Evolutionary conservation across 768 basidiomycete genomes (phyloP).

Genomic region (Macrolepiota albuminosa): DNA sequence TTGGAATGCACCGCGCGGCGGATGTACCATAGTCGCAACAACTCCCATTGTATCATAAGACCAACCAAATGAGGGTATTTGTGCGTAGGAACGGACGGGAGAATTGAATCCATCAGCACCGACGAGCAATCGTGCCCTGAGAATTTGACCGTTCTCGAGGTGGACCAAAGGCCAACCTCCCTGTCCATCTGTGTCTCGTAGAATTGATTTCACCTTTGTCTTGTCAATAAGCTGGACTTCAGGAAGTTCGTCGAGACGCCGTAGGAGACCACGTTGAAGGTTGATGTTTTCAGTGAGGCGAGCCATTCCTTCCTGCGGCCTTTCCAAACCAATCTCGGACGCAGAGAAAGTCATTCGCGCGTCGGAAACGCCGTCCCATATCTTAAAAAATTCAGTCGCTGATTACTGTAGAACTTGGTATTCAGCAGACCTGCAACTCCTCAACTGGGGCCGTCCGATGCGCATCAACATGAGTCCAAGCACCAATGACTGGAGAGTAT

Average conservation of each 20-base stretch:
- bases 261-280: constrained; percentile 80
- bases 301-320: constrained; percentile 52
- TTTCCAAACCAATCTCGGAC: constrained; percentile 35
- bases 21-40: constrained; percentile 82
- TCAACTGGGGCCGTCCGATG: constrained; percentile 67
- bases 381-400: constrained; percentile 31
- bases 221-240: constrained; percentile 65
- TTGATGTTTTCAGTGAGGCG: constrained; percentile 91
- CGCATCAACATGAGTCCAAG: constrained; percentile 75
- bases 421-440: constrained; percentile 71
- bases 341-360: constrained; percentile 72
- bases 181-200: constrained; percentile 41
- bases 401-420: background rate
- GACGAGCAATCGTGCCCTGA: constrained; percentile 76
- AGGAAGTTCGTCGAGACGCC: constrained; percentile 47
- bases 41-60: constrained; percentile 85
- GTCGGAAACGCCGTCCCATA: constrained; percentile 90
- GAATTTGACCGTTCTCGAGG: constrained; percentile 58
- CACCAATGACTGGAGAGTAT: constrained; percentile 58
- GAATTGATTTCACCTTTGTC: constrained; percentile 70
- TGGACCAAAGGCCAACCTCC: constrained; percentile 79
- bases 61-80: constrained; percentile 89
- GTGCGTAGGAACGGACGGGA: constrained; percentile 82
- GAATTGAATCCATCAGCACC: constrained; percentile 94
- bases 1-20: constrained; percentile 57